These are phyloP conservation scores for Aurantiochytrium sp. DNA, from an alignment of 108 stramenopile species.

Conservation along the genomic window DNA sequence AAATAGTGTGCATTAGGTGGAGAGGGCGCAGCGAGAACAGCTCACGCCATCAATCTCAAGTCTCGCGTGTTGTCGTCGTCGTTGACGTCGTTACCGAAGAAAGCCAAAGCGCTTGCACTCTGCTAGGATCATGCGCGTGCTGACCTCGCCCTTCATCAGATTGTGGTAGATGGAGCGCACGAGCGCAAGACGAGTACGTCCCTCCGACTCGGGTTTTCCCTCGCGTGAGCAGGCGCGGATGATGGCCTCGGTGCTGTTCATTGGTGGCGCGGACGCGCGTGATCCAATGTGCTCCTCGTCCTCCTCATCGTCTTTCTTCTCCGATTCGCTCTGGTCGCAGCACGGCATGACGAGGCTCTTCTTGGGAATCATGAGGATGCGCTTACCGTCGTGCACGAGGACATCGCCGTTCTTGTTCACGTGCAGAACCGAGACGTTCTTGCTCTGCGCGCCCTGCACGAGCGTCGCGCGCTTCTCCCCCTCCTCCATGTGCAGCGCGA, in stretches of 20 bases:
- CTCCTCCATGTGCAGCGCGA: not conserved
- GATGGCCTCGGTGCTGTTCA: not conserved
- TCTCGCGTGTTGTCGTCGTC: too few relatives aligned
- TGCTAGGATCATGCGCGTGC: not conserved
- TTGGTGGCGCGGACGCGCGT: not conserved
- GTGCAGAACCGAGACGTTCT: constrained; percentile 48
- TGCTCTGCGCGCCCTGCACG: constrained; percentile 5
- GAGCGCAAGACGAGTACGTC: not conserved
- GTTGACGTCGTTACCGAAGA: not conserved
- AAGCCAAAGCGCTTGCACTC: not conserved
- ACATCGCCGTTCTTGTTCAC: constrained; percentile 50
- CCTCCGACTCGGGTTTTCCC: not conserved
- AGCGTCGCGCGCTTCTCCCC: not conserved
- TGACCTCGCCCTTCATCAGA: not conserved
- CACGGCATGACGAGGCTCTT: not conserved
- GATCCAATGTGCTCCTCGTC: not conserved
- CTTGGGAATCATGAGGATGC: constrained; percentile 34
- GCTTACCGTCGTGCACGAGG: constrained; percentile 41
- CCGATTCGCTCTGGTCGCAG: not conserved
- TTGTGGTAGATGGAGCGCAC: not conserved
- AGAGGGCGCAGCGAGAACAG: too few relatives aligned
- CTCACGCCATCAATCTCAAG: too few relatives aligned
- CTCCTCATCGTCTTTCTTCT: not conserved
- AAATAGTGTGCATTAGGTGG: too few relatives aligned
- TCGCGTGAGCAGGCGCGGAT: not conserved